Evolutionary conservation across 2,329 filamentous ascomycete species (phyloP).

Genomic region (Diaporthe ilicicola): DNA sequence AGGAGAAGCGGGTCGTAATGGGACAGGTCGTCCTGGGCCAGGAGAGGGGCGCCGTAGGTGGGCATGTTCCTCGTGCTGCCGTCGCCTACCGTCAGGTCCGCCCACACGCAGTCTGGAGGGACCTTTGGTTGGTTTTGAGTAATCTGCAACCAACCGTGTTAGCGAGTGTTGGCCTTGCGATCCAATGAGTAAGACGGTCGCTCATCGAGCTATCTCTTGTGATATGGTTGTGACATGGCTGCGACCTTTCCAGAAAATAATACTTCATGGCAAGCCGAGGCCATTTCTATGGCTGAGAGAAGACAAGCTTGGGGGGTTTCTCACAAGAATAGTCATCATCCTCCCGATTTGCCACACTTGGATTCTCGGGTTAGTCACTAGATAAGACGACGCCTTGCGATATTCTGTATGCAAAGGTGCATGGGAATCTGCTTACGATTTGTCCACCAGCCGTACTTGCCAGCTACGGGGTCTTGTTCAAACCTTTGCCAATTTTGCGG

Average conservation of each 20-base stretch:
- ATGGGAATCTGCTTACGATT: neutral
- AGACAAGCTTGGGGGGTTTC: neutral
- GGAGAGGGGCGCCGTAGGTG: neutral
- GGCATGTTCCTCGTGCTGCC: neutral
- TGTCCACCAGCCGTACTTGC: constrained; percentile 9
- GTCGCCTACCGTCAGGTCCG: neutral
- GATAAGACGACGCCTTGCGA: too few species aligned
- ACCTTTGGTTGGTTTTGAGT: constrained; percentile 2
- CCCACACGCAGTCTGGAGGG: neutral
- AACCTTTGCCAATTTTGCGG: neutral
- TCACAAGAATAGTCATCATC: constrained; percentile 5
- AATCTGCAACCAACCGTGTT: neutral
- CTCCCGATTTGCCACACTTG: constrained; percentile 4
- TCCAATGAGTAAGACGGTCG: neutral
- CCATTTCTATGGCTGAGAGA: neutral
- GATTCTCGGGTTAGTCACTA: neutral
- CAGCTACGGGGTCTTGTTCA: neutral
- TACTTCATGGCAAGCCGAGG: too few species aligned
- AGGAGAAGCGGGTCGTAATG: neutral
- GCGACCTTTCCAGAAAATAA: too few species aligned
- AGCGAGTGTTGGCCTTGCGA: too few species aligned
- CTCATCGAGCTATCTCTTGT: too few species aligned
- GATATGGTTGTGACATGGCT: too few species aligned
- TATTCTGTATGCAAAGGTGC: neutral
- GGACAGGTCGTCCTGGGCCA: neutral